Evolutionary conservation across 2,329 filamentous ascomycete genomes (phyloP).

Genomic region (Leptographium flavum): DNA sequence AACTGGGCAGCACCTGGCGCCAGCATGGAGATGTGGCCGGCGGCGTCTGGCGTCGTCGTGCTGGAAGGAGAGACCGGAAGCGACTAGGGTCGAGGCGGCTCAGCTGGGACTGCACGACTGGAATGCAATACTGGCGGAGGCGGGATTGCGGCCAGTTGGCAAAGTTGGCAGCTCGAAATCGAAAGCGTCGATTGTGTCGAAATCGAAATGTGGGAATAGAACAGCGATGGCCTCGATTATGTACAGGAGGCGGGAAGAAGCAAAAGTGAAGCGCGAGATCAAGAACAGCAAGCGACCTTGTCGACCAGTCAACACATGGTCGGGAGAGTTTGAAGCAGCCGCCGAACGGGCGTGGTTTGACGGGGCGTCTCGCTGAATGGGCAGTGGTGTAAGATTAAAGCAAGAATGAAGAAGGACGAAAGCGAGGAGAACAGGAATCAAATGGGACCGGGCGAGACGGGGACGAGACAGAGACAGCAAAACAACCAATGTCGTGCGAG

Average conservation of each 20-base stretch:
- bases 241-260: neutral
- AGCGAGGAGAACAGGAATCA: neutral
- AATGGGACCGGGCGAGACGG: neutral
- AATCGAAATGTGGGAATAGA: neutral
- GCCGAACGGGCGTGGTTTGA: too few species aligned
- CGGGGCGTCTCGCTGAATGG: neutral
- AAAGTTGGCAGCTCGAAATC: too few species aligned
- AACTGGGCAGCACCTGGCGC: neutral
- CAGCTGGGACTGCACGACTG: neutral
- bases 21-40: neutral
- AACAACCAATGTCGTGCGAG: neutral
- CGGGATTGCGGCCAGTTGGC: neutral
- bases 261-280: neutral
- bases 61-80: neutral
- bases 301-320: constrained; percentile 4
- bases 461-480: constrained; percentile 6
- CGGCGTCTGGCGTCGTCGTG: neutral
- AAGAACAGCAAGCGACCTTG: neutral
- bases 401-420: neutral
- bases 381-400: neutral
- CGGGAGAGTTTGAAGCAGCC: too few species aligned
- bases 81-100: neutral
- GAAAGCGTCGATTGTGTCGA: too few species aligned
- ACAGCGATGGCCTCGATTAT: neutral
- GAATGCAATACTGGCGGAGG: neutral